These are phyloP conservation scores for Meyerozyma athensensis DNA, from an alignment of 1,139 yeast species.

Conservation along the genomic window DNA sequence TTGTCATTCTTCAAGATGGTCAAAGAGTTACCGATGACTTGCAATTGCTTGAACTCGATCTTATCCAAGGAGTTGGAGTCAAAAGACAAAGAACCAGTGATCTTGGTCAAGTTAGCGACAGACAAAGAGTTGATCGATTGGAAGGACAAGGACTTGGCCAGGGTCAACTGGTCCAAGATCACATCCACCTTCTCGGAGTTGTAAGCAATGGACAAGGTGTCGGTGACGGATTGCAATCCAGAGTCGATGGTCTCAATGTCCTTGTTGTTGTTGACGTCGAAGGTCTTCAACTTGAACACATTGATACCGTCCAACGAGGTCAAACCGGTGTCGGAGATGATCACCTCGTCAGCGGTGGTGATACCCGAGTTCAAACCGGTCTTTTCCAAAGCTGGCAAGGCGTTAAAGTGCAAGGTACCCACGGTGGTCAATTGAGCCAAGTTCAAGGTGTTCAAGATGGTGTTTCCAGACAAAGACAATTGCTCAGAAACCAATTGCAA, in stretches of 20 bases:
- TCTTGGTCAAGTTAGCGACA: slow-evolving; percentile 59
- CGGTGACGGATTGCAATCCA: slow-evolving; percentile 69
- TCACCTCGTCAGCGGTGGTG: slow-evolving; percentile 65
- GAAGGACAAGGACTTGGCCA: slow-evolving; percentile 85
- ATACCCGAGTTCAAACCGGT: slow-evolving; percentile 75
- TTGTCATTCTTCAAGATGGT: slow-evolving; percentile 70
- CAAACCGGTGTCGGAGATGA: slow-evolving; percentile 84
- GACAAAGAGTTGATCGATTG: slow-evolving; percentile 72
- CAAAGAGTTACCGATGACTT: slow-evolving; percentile 73
- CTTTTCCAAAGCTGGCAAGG: slow-evolving; percentile 74
- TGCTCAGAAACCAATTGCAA: slow-evolving; percentile 71
- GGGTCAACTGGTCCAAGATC: slow-evolving; percentile 59
- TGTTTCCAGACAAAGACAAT: slow-evolving; percentile 58
- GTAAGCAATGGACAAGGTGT: slow-evolving; percentile 71
- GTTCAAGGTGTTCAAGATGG: slow-evolving; percentile 62
- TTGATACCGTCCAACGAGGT: slow-evolving; percentile 76
- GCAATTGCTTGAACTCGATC: slow-evolving; percentile 53
- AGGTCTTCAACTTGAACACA: slow-evolving; percentile 63
- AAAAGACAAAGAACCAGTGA: slow-evolving; percentile 80
- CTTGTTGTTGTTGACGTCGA: slow-evolving; percentile 83
- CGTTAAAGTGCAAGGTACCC: slow-evolving; percentile 71
- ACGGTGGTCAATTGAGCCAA: slow-evolving; percentile 80
- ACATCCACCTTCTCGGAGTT: slow-evolving; percentile 76
- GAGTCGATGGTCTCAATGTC: slow-evolving; percentile 65
- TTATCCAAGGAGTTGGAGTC: slow-evolving; percentile 57